phyloP scores from a whole-genome alignment of 371 early-diverging fungal species.

The Dinochytrium kinnereticum region DNA sequence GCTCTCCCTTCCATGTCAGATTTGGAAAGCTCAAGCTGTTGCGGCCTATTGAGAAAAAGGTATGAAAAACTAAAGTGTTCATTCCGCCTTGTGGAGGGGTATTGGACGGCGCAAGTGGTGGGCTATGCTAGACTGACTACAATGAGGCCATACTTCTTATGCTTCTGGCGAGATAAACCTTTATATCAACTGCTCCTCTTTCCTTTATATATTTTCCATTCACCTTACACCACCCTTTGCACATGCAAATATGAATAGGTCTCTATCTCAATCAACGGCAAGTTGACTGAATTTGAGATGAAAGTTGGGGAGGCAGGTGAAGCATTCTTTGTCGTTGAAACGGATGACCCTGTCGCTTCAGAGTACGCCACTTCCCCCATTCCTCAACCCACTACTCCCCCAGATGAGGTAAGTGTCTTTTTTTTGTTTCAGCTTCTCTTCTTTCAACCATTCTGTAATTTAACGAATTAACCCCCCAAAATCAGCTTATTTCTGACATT shows the following conservation, averaged over 20 bases:
- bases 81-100: too few relatives aligned
- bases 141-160: too few relatives aligned
- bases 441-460: not conserved
- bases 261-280: conserved; percentile 89
- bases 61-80: conserved; percentile 39
- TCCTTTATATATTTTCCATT: too few relatives aligned
- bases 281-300: conserved; percentile 80
- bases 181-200: too few relatives aligned
- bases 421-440: not conserved
- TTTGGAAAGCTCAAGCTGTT: conserved; percentile 96
- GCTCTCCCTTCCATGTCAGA: conserved; percentile 98
- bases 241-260: conserved; percentile 60
- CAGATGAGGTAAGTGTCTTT: conserved; percentile 18
- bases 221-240: too few relatives aligned
- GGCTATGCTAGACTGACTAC: too few relatives aligned
- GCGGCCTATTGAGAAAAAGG: conserved; percentile 87
- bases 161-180: too few relatives aligned
- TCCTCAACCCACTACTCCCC: conserved; percentile 61
- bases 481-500: conserved; percentile 7
- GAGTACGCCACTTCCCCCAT: conserved; percentile 93
- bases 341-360: conserved; percentile 75
- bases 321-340: conserved; percentile 95
- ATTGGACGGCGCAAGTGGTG: too few relatives aligned
- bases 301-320: conserved; percentile 99
- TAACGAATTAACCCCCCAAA: too few relatives aligned